phyloP scores from a whole-genome alignment of 768 basidiomycete genomes.

The Kondoa malvinella region DNA sequence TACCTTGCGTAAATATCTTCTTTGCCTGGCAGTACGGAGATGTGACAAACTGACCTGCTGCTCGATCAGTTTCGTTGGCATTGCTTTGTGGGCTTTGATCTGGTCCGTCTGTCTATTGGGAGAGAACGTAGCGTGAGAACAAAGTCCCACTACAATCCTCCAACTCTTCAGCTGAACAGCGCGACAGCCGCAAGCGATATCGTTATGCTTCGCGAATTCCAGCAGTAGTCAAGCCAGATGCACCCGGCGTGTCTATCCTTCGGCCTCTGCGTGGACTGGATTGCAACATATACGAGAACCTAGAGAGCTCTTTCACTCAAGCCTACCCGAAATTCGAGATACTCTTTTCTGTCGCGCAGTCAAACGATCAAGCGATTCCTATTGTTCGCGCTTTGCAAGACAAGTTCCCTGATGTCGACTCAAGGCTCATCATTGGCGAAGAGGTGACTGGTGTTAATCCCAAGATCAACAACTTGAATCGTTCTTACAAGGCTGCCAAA shows the following conservation, averaged over 20 bases:
- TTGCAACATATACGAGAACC: constrained; percentile 84
- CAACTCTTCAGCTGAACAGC: constrained; percentile 45
- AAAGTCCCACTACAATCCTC: not conserved
- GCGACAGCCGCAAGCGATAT: constrained; percentile 47
- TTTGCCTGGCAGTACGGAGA: not conserved
- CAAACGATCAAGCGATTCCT: constrained; percentile 67
- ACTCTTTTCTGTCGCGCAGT: constrained; percentile 75
- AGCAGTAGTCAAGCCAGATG: constrained; percentile 28
- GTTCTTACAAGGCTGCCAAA: constrained; percentile 58
- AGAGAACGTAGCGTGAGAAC: not conserved
- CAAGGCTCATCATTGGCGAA: constrained; percentile 61
- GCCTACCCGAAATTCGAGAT: constrained; percentile 77
- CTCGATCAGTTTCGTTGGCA: not conserved
- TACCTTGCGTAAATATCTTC: not conserved
- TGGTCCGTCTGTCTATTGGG: constrained; percentile 1
- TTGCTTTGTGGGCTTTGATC: not conserved
- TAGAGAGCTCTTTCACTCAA: constrained; percentile 80
- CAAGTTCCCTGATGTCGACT: constrained; percentile 59
- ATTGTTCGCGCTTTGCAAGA: constrained; percentile 59
- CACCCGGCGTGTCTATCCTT: constrained; percentile 82
- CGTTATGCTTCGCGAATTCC: constrained; percentile 38
- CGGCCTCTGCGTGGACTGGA: constrained; percentile 90
- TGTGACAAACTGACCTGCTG: not conserved
- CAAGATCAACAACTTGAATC: constrained; percentile 89
- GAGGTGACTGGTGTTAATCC: constrained; percentile 80